Base-by-base conservation (phyloP, 768 basidiomycete species). In the Grammothele lineata region DNA sequence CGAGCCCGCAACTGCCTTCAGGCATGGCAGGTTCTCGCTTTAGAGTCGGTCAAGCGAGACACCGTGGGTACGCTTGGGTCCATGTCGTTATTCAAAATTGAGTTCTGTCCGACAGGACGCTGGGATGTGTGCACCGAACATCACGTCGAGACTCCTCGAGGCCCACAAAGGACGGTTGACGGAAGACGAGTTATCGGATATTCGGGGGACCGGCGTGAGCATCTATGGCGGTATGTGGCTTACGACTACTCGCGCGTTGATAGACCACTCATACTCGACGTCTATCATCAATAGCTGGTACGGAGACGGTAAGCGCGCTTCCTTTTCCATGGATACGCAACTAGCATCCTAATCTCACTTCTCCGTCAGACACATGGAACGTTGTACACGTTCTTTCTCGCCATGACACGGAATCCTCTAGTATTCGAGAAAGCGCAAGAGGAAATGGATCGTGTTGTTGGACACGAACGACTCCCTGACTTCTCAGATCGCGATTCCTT, bases 391-490 rank as follows among this genome's bases (percentile, higher is more conserved):
- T 67, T 73, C 39, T 68, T 73, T 55, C 58, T 71, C n/a, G 67
- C 66, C 15, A 66, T 69, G 52, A 43, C 59, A 0, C 57, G 69
- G 8, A 57, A 69, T 44, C 72, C 71, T 0, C 62, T 69, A 3
- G 62, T 67, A 0, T 61, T 63, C 35, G 48, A 45, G 8, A 69
- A 64, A 39, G 72, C 71, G 5, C 72, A 73, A 36, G 62, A 60
- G 7, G 72, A 76, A 44, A 59, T 74, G 3, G 72, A 74, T 45
- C 40, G 55, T 2, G 68, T 72, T 1, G 56, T 72, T 5, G 73
- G 74, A 6, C 45, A 23, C 5, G 66, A 67, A 39, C 58, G 73
- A 1, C 62, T 74, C 3, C 71, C 70, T 4, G 60, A 56, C 9
- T 67, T 68, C 47, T 53, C 56, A n/a, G 74, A 76, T 46, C 58